These are phyloP conservation scores for Tuber umbilicatum DNA, from an alignment of 495 filamentous ascomycete genomes.

Conservation along the genomic window DNA sequence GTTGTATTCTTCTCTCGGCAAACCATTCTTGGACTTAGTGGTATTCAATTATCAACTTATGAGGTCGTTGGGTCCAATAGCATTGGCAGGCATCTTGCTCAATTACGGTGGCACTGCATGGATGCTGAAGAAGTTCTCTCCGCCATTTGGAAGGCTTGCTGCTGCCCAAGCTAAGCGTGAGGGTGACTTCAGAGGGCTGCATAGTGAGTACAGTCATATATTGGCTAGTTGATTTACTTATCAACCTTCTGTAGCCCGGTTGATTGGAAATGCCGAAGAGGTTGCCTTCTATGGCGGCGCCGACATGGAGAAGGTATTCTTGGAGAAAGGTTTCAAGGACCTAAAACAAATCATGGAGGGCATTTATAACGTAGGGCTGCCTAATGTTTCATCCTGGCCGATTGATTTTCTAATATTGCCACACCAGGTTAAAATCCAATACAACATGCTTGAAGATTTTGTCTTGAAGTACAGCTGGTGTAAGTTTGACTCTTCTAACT, in stretches of 20 bases:
- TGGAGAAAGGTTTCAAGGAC: conserved; percentile 83
- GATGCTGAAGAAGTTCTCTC: conserved; percentile 76
- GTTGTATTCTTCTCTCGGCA: conserved; percentile 90
- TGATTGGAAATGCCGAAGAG: conserved; percentile 96
- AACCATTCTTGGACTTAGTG: conserved; percentile 88
- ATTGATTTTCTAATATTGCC: conserved; percentile 14
- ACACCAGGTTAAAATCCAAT: conserved; percentile 73
- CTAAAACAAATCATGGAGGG: conserved; percentile 92
- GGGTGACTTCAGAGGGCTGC: conserved; percentile 84
- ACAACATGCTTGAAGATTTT: conserved; percentile 98
- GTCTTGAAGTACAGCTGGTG: conserved; percentile 98
- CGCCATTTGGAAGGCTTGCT: conserved; percentile 93
- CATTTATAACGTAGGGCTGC: conserved; percentile 60
- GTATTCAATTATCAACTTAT: conserved; percentile 98
- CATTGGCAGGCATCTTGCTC: conserved; percentile 72
- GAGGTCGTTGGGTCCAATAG: conserved; percentile 82
- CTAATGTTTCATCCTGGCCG: background rate
- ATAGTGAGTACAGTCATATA: conserved; percentile 49
- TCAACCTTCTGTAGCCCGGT: conserved; percentile 45
- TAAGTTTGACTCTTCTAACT: conserved; percentile 9
- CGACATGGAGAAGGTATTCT: conserved; percentile 81
- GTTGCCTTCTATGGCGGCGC: conserved; percentile 98
- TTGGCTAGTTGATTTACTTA: conserved; percentile 7
- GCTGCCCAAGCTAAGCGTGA: conserved; percentile 89
- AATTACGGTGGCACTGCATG: conserved; percentile 92